Evolutionary conservation across 345 rosid species (phyloP).

Genomic region (Physaria fendleri): DNA sequence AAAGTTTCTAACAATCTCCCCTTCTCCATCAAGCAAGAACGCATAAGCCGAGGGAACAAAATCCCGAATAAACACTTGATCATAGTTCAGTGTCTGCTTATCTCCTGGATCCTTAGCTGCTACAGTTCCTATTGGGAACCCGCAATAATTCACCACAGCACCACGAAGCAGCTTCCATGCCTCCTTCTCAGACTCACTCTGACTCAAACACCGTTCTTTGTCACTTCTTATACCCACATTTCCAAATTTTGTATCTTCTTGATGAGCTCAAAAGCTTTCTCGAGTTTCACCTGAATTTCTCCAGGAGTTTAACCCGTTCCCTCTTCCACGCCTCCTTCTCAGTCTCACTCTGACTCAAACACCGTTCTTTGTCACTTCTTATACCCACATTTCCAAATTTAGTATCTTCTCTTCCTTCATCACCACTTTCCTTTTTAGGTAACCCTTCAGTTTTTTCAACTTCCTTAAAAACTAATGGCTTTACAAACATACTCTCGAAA

Average conservation of each 20-base stretch:
- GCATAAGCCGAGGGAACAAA: slow-evolving; percentile 95
- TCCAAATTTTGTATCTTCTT: slow-evolving; percentile 34
- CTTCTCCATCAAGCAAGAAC: slow-evolving; percentile 80
- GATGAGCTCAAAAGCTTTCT: too few relatives aligned
- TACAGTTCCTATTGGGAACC: slow-evolving; percentile 76
- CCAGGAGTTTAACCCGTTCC: too few relatives aligned
- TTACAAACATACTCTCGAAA: slow-evolving; percentile 64
- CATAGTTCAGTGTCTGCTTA: slow-evolving; percentile 71
- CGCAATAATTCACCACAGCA: slow-evolving; percentile 66
- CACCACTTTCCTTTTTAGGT: slow-evolving; percentile 27
- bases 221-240: slow-evolving; percentile 9
- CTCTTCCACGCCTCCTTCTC: slow-evolving; percentile 93
- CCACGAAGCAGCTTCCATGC: slow-evolving; percentile 83
- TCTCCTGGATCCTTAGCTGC: slow-evolving; percentile 79
- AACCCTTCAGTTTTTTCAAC: not conserved
- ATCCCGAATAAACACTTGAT: slow-evolving; percentile 94
- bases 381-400: slow-evolving; percentile 18
- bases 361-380: not conserved
- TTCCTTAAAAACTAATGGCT: slow-evolving; percentile 46
- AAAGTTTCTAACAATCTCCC: slow-evolving; percentile 86
- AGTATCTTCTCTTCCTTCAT: slow-evolving; percentile 37
- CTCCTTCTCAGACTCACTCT: slow-evolving; percentile 61
- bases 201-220: slow-evolving; percentile 5
- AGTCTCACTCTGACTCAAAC: slow-evolving; percentile 37
- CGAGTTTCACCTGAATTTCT: too few relatives aligned